phyloP scores from a whole-genome alignment of 306 rosid genomes.

The Sindora glabra region DNA sequence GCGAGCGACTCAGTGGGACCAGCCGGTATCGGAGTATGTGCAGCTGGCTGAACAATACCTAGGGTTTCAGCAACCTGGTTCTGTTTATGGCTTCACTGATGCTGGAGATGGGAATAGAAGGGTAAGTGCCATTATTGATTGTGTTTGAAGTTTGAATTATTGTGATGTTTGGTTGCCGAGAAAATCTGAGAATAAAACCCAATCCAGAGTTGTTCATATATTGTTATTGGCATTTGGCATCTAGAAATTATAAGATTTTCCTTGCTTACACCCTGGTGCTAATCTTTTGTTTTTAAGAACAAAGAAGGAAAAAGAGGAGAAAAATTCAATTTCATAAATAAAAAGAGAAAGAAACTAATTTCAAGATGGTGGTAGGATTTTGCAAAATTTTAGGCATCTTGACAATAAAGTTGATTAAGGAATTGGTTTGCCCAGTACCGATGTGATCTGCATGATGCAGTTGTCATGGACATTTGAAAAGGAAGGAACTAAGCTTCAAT shows the following conservation, averaged over 20 bases:
- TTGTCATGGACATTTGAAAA: slow-evolving; percentile 87
- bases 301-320: not conserved
- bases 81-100: slow-evolving; percentile 56
- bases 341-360: not conserved
- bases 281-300: not conserved
- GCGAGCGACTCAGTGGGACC: slow-evolving; percentile 94
- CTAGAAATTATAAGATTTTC: not conserved
- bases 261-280: not conserved
- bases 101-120: slow-evolving; percentile 68
- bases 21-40: slow-evolving; percentile 53
- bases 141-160: not conserved
- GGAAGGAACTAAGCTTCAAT: slow-evolving; percentile 68
- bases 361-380: not conserved
- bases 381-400: not conserved
- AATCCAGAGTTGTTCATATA: not conserved
- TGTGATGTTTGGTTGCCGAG: not conserved
- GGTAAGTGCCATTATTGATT: slow-evolving; percentile 18
- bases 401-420: not conserved
- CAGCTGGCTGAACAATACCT: slow-evolving; percentile 55
- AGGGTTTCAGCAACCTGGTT: slow-evolving; percentile 68
- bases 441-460: slow-evolving; percentile 23
- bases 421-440: not conserved
- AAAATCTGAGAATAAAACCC: not conserved
- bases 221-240: not conserved
- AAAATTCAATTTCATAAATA: not conserved